A percentile compares a stretch with the other conserved stretches of the same genome.
Evolutionary conservation across 139 green algal genomes (phyloP).

Genomic region (Chlamydomonas sp.): DNA sequence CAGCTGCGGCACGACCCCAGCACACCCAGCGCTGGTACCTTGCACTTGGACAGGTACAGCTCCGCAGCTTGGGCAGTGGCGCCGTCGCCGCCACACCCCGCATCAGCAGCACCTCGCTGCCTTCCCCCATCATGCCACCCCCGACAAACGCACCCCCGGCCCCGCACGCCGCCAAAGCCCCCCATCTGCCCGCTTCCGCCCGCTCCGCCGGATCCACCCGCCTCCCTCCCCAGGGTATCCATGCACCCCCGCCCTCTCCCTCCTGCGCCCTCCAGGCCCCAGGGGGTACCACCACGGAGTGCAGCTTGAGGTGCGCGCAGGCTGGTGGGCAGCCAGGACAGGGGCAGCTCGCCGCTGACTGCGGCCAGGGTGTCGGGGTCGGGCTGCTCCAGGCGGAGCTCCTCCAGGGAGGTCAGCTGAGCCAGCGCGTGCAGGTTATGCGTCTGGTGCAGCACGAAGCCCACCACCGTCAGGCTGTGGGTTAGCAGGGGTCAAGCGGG

Average conservation of each 20-base stretch:
- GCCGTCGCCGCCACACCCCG: constrained; percentile 5
- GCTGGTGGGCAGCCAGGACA: constrained; percentile 32
- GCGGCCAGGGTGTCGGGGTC: constrained; percentile 23
- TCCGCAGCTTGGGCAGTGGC: constrained; percentile 25
- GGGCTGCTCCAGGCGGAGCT: constrained; percentile 39
- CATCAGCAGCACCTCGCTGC: neutral
- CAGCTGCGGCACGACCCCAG: constrained; percentile 25
- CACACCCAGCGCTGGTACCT: constrained; percentile 31
- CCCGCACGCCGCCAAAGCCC: too few species aligned
- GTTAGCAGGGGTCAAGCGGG: too few species aligned
- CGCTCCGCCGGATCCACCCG: too few species aligned
- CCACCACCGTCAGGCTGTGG: constrained; percentile 1
- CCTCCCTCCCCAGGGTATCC: too few species aligned
- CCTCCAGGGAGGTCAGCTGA: constrained; percentile 16
- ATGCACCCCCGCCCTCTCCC: neutral
- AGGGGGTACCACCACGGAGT: constrained; percentile 22
- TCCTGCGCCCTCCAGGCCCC: neutral
- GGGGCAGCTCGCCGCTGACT: constrained; percentile 27
- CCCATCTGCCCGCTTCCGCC: too few species aligned
- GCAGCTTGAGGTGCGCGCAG: constrained; percentile 31
- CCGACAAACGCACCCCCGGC: too few species aligned
- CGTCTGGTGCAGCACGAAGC: constrained; percentile 36
- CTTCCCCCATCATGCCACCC: too few species aligned
- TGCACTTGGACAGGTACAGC: constrained; percentile 41
- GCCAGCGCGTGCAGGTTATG: constrained; percentile 34